Percentiles rank a stretch among this genome's conserved stretches.
Conservation (phyloP, 1,139 yeast species). For the Hyphopichia burtonii region DNA sequence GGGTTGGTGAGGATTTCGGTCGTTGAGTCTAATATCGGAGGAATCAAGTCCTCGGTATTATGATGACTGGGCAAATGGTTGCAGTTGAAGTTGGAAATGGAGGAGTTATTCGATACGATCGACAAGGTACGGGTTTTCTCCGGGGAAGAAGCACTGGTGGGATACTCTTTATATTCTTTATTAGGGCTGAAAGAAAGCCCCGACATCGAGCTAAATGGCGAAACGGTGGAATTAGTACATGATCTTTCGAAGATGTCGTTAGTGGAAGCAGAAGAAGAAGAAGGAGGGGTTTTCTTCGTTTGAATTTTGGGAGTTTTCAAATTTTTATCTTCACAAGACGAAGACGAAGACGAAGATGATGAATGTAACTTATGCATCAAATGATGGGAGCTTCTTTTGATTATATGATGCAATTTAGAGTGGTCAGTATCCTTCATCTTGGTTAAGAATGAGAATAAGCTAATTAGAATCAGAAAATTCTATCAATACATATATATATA, state of each 20-base stretch:
- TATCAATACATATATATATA: too few relatives aligned
- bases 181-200: background rate
- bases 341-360: background rate
- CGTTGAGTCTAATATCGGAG: conserved; percentile 33
- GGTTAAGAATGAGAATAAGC: too few relatives aligned
- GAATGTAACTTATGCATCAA: conserved; percentile 1
- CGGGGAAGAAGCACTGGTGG: background rate
- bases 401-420: conserved; percentile 1
- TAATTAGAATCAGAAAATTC: too few relatives aligned
- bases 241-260: conserved; percentile 3
- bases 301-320: background rate
- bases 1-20: conserved; percentile 31
- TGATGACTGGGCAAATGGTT: conserved; percentile 17
- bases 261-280: background rate
- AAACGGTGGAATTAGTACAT: background rate
- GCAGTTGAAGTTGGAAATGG: conserved; percentile 3
- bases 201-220: background rate
- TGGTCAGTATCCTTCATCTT: background rate
- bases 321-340: too few relatives aligned
- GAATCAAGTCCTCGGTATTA: conserved; percentile 27
- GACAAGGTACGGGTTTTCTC: conserved; percentile 1
- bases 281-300: too few relatives aligned
- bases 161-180: too few relatives aligned
- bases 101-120: conserved; percentile 2
- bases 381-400: conserved; percentile 1